Evolutionary conservation across 1,139 yeast species (phyloP).

Genomic region (Diutina catenulata): DNA sequence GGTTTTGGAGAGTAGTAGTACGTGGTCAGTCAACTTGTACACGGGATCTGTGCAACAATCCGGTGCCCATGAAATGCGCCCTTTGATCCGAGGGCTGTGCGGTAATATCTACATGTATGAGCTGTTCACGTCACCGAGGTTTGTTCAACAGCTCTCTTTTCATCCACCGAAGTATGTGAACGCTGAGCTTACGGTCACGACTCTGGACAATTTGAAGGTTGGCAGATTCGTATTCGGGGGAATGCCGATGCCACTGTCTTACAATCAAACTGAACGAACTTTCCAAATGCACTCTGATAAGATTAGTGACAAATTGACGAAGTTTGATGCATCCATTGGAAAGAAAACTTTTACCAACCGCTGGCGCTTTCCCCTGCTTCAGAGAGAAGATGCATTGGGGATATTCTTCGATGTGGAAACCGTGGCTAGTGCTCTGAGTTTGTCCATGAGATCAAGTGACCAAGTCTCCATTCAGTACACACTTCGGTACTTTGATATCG

Average conservation of each 20-base stretch:
- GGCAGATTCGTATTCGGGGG: slow-evolving; percentile 19
- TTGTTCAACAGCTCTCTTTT: slow-evolving; percentile 7
- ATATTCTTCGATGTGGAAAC: slow-evolving; percentile 24
- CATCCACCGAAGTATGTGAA: slow-evolving; percentile 5
- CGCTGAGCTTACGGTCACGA: slow-evolving; percentile 17
- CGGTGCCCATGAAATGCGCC: slow-evolving; percentile 29
- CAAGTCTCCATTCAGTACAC: slow-evolving; percentile 22
- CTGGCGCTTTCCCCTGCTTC: slow-evolving; percentile 20
- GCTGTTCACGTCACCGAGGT: slow-evolving; percentile 15
- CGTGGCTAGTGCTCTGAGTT: no score
- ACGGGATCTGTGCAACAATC: slow-evolving; percentile 29
- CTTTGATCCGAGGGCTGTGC: slow-evolving; percentile 18
- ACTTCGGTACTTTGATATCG: slow-evolving; percentile 16
- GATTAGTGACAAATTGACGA: slow-evolving; percentile 23
- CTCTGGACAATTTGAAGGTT: slow-evolving; percentile 22
- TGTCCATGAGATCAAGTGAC: slow-evolving; percentile 13
- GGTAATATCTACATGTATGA: slow-evolving; percentile 20
- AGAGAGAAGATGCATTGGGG: slow-evolving; percentile 15
- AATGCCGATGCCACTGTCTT: slow-evolving; percentile 24
- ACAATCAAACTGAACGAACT: slow-evolving; percentile 14
- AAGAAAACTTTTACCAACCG: slow-evolving; percentile 24
- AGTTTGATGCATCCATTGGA: slow-evolving; percentile 21
- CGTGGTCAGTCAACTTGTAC: slow-evolving; percentile 21
- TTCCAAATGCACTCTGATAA: slow-evolving; percentile 16
- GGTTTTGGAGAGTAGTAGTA: slow-evolving; percentile 13